These are phyloP conservation scores for Globisporangium emineosum DNA, from an alignment of 352 stramenopile genomes.

Conservation along the genomic window DNA sequence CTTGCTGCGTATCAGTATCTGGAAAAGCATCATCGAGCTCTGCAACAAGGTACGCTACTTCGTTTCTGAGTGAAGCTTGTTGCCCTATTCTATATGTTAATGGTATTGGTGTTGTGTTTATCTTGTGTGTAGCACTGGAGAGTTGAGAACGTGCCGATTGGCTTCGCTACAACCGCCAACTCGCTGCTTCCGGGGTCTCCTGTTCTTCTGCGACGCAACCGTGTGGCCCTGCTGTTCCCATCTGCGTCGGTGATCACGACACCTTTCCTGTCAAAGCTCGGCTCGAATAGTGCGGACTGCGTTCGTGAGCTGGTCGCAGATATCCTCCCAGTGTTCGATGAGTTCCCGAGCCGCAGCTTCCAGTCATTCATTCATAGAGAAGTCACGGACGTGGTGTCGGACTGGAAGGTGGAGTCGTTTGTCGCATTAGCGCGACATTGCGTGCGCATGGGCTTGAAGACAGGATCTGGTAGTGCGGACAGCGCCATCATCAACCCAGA, in stretches of 20 bases:
- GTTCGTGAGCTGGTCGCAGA: constrained; percentile 46
- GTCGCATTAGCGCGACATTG: constrained; percentile 62
- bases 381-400: constrained; percentile 44
- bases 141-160: constrained; percentile 64
- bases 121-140: constrained; percentile 42
- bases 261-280: constrained; percentile 39
- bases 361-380: constrained; percentile 63
- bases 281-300: constrained; percentile 32
- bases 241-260: constrained; percentile 48
- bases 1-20: constrained; percentile 47
- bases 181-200: constrained; percentile 49
- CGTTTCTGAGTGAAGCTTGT: neutral
- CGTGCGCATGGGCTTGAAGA: constrained; percentile 40
- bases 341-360: constrained; percentile 56
- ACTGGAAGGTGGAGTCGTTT: constrained; percentile 71
- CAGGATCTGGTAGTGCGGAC: constrained; percentile 6
- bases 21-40: constrained; percentile 61
- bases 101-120: neutral
- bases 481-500: constrained; percentile 26
- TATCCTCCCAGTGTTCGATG: constrained; percentile 64
- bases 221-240: constrained; percentile 61
- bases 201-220: constrained; percentile 65
- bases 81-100: neutral
- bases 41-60: constrained; percentile 44
- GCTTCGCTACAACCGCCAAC: constrained; percentile 48